Conservation (phyloP, 2,329 filamentous ascomycete species). For the Fusarium longipes region DNA sequence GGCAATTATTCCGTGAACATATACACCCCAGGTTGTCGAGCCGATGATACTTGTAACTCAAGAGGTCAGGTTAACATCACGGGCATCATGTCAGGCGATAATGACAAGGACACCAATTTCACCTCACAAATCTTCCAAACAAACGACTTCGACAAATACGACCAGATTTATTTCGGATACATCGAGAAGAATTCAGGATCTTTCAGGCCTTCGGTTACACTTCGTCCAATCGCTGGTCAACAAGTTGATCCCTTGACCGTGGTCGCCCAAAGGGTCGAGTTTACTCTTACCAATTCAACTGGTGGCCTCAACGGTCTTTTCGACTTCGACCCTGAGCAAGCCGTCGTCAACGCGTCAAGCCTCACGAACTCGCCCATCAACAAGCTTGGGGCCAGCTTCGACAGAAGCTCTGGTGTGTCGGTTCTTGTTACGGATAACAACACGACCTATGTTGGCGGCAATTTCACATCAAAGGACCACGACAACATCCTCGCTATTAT, state of each 20-base stretch:
- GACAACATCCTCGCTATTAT: conserved; percentile 83
- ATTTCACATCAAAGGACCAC: conserved; percentile 76
- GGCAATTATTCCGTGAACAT: conserved; percentile 93
- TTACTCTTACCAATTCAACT: conserved; percentile 77
- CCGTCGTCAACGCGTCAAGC: conserved; percentile 67
- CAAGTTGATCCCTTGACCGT: conserved; percentile 72
- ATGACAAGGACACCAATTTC: conserved; percentile 59
- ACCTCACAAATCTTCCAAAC: conserved; percentile 82
- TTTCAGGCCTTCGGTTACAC: conserved; percentile 84
- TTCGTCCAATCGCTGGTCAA: conserved; percentile 76
- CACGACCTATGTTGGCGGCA: conserved; percentile 81
- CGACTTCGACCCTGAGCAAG: conserved; percentile 77
- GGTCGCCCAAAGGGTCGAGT: conserved; percentile 90
- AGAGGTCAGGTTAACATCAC: conserved; percentile 88
- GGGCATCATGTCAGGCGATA: conserved; percentile 70
- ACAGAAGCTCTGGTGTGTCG: conserved; percentile 73
- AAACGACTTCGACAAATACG: conserved; percentile 97
- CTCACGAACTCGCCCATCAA: conserved; percentile 81
- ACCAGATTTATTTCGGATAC: conserved; percentile 87
- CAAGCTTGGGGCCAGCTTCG: conserved; percentile 77
- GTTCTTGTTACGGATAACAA: conserved; percentile 73
- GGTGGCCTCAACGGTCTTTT: conserved; percentile 90
- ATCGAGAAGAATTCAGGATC: conserved; percentile 78
- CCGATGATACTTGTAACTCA: conserved; percentile 79
- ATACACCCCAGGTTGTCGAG: conserved; percentile 90